These are phyloP conservation scores for Leccinum disarticulatum DNA, from an alignment of 768 basidiomycete species.

Conservation along the genomic window DNA sequence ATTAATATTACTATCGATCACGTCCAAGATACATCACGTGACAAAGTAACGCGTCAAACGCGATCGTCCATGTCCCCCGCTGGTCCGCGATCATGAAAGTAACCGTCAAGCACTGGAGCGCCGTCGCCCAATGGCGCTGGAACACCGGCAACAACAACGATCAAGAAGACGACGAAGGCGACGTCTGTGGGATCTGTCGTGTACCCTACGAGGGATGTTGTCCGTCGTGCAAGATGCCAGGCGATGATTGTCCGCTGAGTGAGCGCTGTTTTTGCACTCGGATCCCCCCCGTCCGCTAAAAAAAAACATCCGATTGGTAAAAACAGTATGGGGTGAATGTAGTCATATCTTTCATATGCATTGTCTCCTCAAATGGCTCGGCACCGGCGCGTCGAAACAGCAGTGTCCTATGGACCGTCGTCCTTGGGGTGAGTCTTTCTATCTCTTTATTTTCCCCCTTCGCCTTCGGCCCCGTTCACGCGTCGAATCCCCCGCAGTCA, in stretches of 20 bases:
- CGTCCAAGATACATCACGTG: neutral
- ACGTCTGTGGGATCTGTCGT: constrained; percentile 86
- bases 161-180: constrained; percentile 51
- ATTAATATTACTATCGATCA: too few relatives aligned
- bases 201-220: constrained; percentile 94
- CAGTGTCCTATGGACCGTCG: constrained; percentile 99
- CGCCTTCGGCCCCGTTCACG: neutral
- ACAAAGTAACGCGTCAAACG: neutral
- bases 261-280: constrained; percentile 28
- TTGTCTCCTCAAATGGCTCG: constrained; percentile 95
- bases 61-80: neutral
- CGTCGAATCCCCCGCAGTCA: constrained; percentile 35
- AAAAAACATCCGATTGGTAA: too few relatives aligned
- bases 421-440: constrained; percentile 72
- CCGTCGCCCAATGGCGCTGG: constrained; percentile 90
- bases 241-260: constrained; percentile 94
- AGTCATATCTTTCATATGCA: constrained; percentile 99
- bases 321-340: constrained; percentile 95
- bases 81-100: constrained; percentile 56
- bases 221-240: constrained; percentile 94
- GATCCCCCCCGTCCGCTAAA: neutral
- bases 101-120: constrained; percentile 80
- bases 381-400: constrained; percentile 83
- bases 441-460: neutral
- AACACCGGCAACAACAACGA: constrained; percentile 45